Evolutionary conservation across 768 basidiomycete genomes (phyloP), one percentile per base, ranked within the genome.

Genomic region (Leccinellum albellum): DNA sequence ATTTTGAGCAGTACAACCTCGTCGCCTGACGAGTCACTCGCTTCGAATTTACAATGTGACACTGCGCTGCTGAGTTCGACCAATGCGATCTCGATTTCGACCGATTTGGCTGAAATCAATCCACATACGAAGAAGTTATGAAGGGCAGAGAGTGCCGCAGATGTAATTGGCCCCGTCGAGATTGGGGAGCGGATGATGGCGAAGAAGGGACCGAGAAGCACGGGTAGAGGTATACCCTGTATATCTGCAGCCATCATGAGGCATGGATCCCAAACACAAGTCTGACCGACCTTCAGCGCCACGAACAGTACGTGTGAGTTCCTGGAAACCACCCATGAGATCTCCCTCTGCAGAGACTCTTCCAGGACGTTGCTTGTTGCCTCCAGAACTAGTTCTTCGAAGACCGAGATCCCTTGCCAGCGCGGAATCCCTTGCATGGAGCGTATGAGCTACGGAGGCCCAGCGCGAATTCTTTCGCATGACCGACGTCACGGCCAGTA

Each of bases 391-490:
- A 9, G 85, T 79, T 64, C 88, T 80, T 50, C 88, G 79, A 46
- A 91, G 80, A 28, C 90, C 90, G 42, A 89, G 82, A 64, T 86
- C 87, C 66, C 79, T 87, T 48, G 88, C 88, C 40, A 93, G 74
- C 2, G 84, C 81, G 20, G 86, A 82, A 66, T 88, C 88, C 61
- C 83, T 79, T 50, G 82, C 74, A 44, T 80, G 78, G 65, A 84
- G 78, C 24, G 82, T 82, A 65, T 85, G 82, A 26, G 81, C 82
- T 46, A 82, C 82, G 13, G 89, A 85, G 17, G 95, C 89, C 96
- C 96, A 98, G 45, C 97, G 85, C 47, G 95, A 94, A 75, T 98
- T 98, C 78, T 94, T 93, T 72, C 96, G 90, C 95, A 99, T 98
- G 20, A 85, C 82, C 2, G 91, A 89, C 33, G 94, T 97, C 62